Evolutionary conservation across 805 yeast species (phyloP), one percentile per base, ranked within the genome.

Genomic region (Schizosaccharomyces octosporus): DNA sequence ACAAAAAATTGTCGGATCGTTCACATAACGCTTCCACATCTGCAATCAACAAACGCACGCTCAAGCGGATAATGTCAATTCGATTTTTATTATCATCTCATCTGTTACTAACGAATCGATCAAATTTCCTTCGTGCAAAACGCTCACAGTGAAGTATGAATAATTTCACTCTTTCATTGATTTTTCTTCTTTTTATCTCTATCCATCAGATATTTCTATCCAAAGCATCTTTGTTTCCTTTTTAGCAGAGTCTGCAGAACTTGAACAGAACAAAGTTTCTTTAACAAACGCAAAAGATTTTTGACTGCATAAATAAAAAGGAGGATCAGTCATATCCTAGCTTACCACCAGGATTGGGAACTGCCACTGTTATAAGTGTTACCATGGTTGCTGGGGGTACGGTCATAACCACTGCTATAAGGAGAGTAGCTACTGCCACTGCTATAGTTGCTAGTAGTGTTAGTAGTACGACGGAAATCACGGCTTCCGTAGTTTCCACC

Each of bases 11-110:
- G 51, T 24, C 51, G 51, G 51, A 45, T 45, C 51, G 51, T 45
- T 13, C 27, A 45, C 51, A 45, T 45, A 62, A 51, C 32, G 60
- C 48, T 27, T 41, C 36, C 24, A 58, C 43, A 4, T 75, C 67
- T 3, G 78, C 67, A 27, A 67, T 69, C 0, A 81, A 79, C 1
- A 87, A 3, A 84, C 73, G 32, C 73, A 41, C 31, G 43, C 29
- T 15, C 27, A 42, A 27, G 41, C 41, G 41, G 41, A 36, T 36
- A 36, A 31, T 36, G 41, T 36, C 41, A 36, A 36, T 36, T 36
- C 41, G 41, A 36, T 36, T 36, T 36, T 36, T 36, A 36, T 36
- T 36, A 36, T 36, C 41, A 36, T 36, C 11, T 36, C 41, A 36
- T 36, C 41, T 36, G 41, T 36, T 36, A 36, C 41, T 36, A 36